Evolutionary conservation across 495 filamentous ascomycete species (phyloP), one percentile per base, ranked within the genome.

Genomic region (Jackrogersella minutella): DNA sequence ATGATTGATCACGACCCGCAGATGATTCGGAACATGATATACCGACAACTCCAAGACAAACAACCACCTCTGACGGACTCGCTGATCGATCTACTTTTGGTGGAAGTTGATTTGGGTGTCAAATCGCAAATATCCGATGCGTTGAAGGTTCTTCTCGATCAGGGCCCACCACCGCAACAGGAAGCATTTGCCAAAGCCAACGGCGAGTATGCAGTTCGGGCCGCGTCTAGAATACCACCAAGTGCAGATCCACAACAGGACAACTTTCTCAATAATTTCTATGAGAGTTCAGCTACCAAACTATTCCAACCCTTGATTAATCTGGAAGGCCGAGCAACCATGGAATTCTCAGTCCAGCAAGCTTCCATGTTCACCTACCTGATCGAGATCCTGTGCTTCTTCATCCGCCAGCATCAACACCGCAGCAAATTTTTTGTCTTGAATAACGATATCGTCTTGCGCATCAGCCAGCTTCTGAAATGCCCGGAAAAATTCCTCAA

Each of bases 111-210:
- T 76, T 82, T 98, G 10, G 95, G 95, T 0, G 92, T 98, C 61
- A 97, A 97, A 80, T 93, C 92, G 24, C 96, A 98, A 73, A 89
- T 98, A 70, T 91, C 95, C 9, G 95, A 99, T 78, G 92, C 95
- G 22, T 90, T 99, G 73, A 97, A 96, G 77, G 89, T 98, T 16
- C 81, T 99, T 21, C 84, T 98, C 14, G 96, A 98, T 70, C 93
- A 92, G n/a, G 86, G 87, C 53, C 84, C 86, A 16, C 78, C 82
- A 6, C 72, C 82, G 16, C 74, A 78, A 11, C 79, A 80, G 63
- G 92, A 96, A 54, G 79, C 83, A 51, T 81, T 91, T 71, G 79
- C 79, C 57, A 90, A 91, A 74, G 82, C 82, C 62, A 87, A 88
- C 54, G 85, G 81, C 68, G 93, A 96, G 58, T 88, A 89, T 64